phyloP scores from a whole-genome alignment of 345 rosid species.

The Rhizophora apiculata region DNA sequence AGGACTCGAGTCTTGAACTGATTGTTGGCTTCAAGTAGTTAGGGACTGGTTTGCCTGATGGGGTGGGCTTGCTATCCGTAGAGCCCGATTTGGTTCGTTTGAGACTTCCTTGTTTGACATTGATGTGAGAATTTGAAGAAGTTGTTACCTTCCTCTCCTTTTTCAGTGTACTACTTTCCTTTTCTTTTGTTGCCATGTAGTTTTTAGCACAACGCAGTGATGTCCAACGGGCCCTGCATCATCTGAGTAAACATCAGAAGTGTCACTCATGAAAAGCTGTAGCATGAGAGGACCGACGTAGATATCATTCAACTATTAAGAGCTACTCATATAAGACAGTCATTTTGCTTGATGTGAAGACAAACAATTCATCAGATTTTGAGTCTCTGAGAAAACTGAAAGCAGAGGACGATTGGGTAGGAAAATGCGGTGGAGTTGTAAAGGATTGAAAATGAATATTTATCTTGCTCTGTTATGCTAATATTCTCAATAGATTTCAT shows the following conservation, averaged over 20 bases:
- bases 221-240: constrained; percentile 8
- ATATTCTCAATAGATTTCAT: no score
- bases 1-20: constrained; percentile 44
- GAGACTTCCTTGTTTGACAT: constrained; percentile 20
- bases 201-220: not conserved
- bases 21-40: constrained; percentile 63
- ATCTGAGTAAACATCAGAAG: not conserved
- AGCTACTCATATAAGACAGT: no score
- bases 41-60: constrained; percentile 29
- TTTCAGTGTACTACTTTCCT: constrained; percentile 20
- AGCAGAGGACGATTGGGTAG: no score
- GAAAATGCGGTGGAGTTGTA: no score
- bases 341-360: no score
- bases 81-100: constrained; percentile 21
- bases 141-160: constrained; percentile 37
- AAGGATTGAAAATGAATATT: no score
- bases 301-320: no score
- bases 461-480: no score
- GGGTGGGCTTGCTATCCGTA: constrained; percentile 11
- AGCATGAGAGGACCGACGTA: no score
- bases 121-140: constrained; percentile 21
- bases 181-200: constrained; percentile 41
- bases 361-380: no score
- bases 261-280: no score
- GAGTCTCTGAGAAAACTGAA: no score